Conservation (phyloP, 768 basidiomycete genomes). For the Hygrophorus pudorinus region DNA sequence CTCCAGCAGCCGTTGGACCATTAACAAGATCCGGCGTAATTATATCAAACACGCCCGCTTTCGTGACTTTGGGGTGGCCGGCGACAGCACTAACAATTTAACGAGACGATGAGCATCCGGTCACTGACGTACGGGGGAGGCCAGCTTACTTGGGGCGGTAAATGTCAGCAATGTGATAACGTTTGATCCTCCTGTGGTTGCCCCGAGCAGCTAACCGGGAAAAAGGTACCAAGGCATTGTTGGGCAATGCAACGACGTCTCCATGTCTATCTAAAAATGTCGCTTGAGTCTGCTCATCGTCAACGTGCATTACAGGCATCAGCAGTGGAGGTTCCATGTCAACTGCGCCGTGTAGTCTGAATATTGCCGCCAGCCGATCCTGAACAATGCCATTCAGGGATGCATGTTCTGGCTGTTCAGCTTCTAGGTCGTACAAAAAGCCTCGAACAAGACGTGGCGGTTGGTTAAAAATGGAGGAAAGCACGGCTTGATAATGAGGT, state of each 20-base stretch:
- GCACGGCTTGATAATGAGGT: conserved; percentile 67
- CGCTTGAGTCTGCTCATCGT: conserved; percentile 57
- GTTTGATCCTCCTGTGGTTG: conserved; percentile 63
- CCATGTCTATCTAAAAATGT: conserved; percentile 74
- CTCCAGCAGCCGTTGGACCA: conserved; percentile 60
- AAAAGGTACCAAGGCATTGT: conserved; percentile 65
- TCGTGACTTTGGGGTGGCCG: conserved; percentile 64
- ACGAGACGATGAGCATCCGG: conserved; percentile 1
- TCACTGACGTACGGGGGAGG: not conserved
- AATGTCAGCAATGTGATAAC: conserved; percentile 69
- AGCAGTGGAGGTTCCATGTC: conserved; percentile 82
- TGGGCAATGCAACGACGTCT: conserved; percentile 64
- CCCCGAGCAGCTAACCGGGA: conserved; percentile 73
- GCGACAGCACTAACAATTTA: conserved; percentile 48
- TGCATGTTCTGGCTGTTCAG: conserved; percentile 58
- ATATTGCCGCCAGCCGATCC: conserved; percentile 67
- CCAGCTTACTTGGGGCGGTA: conserved; percentile 51
- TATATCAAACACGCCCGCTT: conserved; percentile 77
- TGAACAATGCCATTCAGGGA: conserved; percentile 66
- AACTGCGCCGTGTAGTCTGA: conserved; percentile 84
- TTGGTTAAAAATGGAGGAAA: conserved; percentile 71
- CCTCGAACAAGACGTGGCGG: conserved; percentile 53
- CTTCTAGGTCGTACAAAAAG: conserved; percentile 66
- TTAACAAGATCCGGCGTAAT: conserved; percentile 61
- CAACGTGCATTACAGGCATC: conserved; percentile 55